Percentiles rank a stretch among this genome's conserved stretches.
Conservation (phyloP, 257 asterid genomes). For the Fraxinus anomala region DNA sequence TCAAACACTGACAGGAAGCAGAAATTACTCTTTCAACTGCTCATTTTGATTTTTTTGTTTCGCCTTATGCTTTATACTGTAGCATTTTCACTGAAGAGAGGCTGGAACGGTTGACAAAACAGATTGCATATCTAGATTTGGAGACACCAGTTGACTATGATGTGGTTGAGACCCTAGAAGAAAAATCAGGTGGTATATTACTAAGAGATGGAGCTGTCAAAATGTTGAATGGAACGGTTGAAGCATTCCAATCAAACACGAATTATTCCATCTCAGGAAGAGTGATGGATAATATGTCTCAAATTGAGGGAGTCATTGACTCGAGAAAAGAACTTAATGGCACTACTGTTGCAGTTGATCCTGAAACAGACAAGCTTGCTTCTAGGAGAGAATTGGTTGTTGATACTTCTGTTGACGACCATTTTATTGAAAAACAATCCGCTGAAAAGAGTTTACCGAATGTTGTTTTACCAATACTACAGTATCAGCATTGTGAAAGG, state of each 20-base stretch:
- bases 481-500: constrained; percentile 73
- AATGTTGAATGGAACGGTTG: constrained; percentile 44
- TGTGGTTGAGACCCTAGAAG: constrained; percentile 48
- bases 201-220: constrained; percentile 43
- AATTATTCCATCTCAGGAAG: constrained; percentile 45
- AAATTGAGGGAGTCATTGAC: constrained; percentile 38
- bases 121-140: constrained; percentile 59
- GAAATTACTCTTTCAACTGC: constrained; percentile 24
- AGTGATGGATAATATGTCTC: constrained; percentile 39
- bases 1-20: neutral
- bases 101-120: constrained; percentile 76
- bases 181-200: constrained; percentile 37
- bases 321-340: constrained; percentile 39
- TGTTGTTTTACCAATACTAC: constrained; percentile 58
- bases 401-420: constrained; percentile 38
- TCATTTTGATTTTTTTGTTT: constrained; percentile 11
- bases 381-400: constrained; percentile 37
- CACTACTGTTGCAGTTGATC: constrained; percentile 35
- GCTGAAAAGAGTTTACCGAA: constrained; percentile 52
- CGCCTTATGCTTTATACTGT: constrained; percentile 31
- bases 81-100: constrained; percentile 95
- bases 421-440: constrained; percentile 41
- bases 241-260: constrained; percentile 46
- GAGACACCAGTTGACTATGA: constrained; percentile 46
- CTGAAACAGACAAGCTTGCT: constrained; percentile 44